phyloP scores from a whole-genome alignment of 225 moss, liverwort and hornwort species.

The Sphagnum contortum region DNA sequence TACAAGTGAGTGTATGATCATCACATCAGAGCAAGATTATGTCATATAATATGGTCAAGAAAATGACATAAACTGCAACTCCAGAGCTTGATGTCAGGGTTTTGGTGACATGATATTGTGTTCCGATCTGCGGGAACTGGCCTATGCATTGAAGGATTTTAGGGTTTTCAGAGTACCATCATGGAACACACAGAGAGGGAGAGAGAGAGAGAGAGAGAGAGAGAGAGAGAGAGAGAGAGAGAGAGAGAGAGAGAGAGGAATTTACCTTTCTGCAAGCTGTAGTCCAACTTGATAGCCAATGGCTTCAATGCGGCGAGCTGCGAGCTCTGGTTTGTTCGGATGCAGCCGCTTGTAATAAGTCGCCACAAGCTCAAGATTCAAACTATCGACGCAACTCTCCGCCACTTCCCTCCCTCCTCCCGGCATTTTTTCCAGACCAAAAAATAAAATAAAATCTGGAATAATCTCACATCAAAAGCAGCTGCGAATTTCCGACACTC shows the following conservation, averaged over 20 bases:
- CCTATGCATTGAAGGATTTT: too few species aligned
- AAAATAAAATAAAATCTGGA: too few species aligned
- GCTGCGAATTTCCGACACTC: too few species aligned
- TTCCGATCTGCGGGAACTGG: too few species aligned
- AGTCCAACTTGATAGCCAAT: constrained; percentile 93
- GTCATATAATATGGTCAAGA: too few species aligned
- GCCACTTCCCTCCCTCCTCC: constrained; percentile 65
- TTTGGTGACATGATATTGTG: too few species aligned
- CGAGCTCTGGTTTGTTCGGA: constrained; percentile 79
- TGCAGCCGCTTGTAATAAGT: constrained; percentile 84
- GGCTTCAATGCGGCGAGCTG: constrained; percentile 82
- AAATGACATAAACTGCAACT: too few species aligned
- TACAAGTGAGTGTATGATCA: too few species aligned
- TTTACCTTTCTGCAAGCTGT: constrained; percentile 90
- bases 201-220: neutral
- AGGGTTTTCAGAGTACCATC: too few species aligned
- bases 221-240: neutral
- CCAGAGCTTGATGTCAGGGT: too few species aligned
- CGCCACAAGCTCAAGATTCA: constrained; percentile 87
- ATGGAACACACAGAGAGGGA: neutral
- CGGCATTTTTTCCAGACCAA: constrained; percentile 13
- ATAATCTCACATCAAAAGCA: too few species aligned
- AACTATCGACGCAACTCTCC: constrained; percentile 86
- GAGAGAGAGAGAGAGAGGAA: neutral
- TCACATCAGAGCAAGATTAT: too few species aligned